A percentile compares a stretch with the other conserved stretches of the same genome.
Conservation (phyloP, 225 moss, liverwort and hornwort species). For the Pseudoscleropodium purum region DNA sequence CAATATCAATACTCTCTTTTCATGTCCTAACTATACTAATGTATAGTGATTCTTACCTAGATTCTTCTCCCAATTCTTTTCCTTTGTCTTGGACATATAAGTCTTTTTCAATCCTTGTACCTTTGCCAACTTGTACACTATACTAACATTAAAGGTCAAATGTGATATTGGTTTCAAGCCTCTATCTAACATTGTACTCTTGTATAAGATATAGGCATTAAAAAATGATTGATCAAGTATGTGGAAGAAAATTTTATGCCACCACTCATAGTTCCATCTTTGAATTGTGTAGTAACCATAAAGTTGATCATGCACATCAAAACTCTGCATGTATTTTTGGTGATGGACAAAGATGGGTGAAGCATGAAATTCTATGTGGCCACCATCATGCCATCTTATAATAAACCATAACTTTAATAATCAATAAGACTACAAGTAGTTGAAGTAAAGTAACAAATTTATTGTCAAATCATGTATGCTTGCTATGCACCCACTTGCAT, state of each 20-base stretch:
- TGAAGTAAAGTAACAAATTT: neutral
- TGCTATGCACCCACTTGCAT: accelerated
- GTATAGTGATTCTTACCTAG: accelerated
- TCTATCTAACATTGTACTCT: neutral
- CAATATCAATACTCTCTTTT: accelerated
- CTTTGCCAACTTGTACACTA: neutral
- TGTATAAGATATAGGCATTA: neutral
- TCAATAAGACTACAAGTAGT: neutral
- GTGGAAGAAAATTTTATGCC: neutral
- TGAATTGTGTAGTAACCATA: neutral
- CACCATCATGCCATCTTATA: too few species aligned
- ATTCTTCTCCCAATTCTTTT: neutral
- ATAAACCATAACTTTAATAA: neutral
- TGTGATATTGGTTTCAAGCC: neutral
- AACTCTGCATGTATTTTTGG: accelerated
- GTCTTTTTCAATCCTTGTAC: neutral
- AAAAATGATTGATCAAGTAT: neutral
- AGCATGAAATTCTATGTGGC: accelerated
- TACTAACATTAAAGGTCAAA: neutral
- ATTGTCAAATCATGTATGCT: accelerated
- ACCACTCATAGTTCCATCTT: neutral
- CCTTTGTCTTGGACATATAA: neutral
- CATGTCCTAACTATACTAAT: neutral
- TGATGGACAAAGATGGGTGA: neutral
- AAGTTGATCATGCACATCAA: neutral